Conservation (phyloP, 2,329 filamentous ascomycete species). For the Truncatella angustata region DNA sequence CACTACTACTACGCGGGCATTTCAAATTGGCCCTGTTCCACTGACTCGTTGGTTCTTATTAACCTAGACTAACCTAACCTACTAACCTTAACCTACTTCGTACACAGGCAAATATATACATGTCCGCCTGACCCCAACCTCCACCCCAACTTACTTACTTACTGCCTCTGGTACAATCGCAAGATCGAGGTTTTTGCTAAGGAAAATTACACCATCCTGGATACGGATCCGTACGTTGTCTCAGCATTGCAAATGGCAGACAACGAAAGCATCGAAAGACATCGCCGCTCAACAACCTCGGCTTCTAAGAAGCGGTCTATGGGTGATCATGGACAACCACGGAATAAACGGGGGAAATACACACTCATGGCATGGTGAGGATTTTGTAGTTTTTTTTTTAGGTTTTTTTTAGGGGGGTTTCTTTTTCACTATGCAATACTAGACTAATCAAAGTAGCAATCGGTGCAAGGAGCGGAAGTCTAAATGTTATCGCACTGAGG, state of each 20-base stretch:
- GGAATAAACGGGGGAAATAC: background rate
- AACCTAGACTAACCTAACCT: too few relatives aligned
- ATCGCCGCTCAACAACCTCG: background rate
- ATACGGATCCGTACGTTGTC: too few relatives aligned
- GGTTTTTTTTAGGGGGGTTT: too few relatives aligned
- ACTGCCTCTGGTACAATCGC: background rate
- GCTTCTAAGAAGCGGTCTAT: background rate
- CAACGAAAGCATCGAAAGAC: background rate
- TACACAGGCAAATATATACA: background rate
- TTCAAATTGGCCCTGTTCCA: background rate
- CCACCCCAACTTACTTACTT: background rate
- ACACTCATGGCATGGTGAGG: background rate
- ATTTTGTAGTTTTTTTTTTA: too few relatives aligned
- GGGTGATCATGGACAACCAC: background rate
- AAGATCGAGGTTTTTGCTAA: background rate
- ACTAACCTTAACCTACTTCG: too few relatives aligned
- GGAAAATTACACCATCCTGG: background rate
- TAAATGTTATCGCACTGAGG: background rate
- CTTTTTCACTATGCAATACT: background rate
- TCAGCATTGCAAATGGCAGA: background rate
- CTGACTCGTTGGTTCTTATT: background rate
- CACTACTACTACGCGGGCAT: background rate
- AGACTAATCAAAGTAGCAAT: background rate
- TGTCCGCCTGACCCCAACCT: background rate
- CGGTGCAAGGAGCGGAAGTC: background rate